Conservation (phyloP, 164 flowering plant genomes). For the Umbilicus rupestris region DNA sequence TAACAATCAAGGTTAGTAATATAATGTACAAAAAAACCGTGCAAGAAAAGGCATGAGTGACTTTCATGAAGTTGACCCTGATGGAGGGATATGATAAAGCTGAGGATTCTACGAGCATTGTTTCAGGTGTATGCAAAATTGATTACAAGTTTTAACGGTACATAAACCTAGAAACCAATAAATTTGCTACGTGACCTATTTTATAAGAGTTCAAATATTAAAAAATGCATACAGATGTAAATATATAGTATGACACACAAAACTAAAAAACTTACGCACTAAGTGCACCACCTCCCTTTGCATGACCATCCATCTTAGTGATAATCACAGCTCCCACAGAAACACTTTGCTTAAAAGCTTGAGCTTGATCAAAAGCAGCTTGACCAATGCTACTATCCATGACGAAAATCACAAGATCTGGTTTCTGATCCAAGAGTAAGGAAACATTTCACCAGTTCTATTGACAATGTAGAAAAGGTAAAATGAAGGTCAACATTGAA, state of each 20-base stretch:
- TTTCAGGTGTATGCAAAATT: not conserved
- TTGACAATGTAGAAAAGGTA: not conserved
- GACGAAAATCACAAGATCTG: slow-evolving; percentile 92
- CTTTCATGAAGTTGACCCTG: not conserved
- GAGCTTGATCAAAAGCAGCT: slow-evolving; percentile 99
- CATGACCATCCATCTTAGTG: slow-evolving; percentile 89
- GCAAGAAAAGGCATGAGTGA: not conserved
- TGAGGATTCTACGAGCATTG: not conserved
- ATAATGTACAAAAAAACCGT: too few species aligned
- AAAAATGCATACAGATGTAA: not conserved
- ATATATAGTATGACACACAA: not conserved
- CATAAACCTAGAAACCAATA: not conserved
- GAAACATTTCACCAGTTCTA: slow-evolving; percentile 6
- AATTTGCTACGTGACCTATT: not conserved
- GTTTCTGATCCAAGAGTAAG: slow-evolving; percentile 51
- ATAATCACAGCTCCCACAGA: slow-evolving; percentile 95
- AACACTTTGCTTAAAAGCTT: slow-evolving; percentile 95
- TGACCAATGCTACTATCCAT: slow-evolving; percentile 99
- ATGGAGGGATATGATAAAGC: not conserved
- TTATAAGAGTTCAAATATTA: not conserved
- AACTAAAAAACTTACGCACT: slow-evolving; percentile 62
- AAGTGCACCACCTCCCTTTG: slow-evolving; percentile 88
- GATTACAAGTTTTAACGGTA: not conserved
- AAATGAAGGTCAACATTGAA: not conserved
- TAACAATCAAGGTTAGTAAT: too few species aligned